phyloP scores from a whole-genome alignment of 2,329 filamentous ascomycete species.

The Parafenestella ontariensis region DNA sequence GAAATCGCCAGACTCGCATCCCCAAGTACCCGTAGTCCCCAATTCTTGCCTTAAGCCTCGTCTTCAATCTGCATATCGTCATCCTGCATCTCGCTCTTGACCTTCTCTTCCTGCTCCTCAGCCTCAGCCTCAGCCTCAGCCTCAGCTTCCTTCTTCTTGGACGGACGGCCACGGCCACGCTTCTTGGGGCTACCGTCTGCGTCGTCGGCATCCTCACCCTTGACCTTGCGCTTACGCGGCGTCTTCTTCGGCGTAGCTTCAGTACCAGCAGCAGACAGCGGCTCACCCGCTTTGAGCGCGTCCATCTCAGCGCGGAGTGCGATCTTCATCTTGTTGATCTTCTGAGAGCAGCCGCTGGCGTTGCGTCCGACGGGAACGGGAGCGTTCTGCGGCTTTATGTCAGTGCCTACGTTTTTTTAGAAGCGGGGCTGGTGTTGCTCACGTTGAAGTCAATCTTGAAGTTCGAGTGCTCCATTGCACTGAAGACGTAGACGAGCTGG shows the following conservation, averaged over 20 bases:
- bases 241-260: slow-evolving; percentile 17
- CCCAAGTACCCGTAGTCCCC: not conserved
- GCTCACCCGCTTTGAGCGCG: slow-evolving; percentile 15
- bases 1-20: not conserved
- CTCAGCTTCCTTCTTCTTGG: slow-evolving; percentile 6
- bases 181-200: slow-evolving; percentile 10
- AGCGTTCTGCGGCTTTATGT: slow-evolving; percentile 17
- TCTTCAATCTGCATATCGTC: not conserved
- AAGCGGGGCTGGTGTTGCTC: not conserved
- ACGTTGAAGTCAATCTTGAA: slow-evolving; percentile 24
- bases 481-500: slow-evolving; percentile 24
- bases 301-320: slow-evolving; percentile 21
- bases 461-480: slow-evolving; percentile 5
- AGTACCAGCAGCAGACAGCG: not conserved
- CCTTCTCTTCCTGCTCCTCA: not conserved
- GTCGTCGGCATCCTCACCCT: slow-evolving; percentile 8
- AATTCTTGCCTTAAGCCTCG: not conserved
- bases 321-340: slow-evolving; percentile 22
- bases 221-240: slow-evolving; percentile 29
- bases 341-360: slow-evolving; percentile 26
- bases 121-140: not conserved
- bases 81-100: slow-evolving; percentile 7
- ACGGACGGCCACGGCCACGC: not conserved
- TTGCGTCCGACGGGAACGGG: slow-evolving; percentile 27
- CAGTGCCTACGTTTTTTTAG: not conserved